A percentile compares a stretch with the other conserved stretches of the same genome.
Conservation (phyloP, 345 rosid genomes). For the Citrus sp. region DNA sequence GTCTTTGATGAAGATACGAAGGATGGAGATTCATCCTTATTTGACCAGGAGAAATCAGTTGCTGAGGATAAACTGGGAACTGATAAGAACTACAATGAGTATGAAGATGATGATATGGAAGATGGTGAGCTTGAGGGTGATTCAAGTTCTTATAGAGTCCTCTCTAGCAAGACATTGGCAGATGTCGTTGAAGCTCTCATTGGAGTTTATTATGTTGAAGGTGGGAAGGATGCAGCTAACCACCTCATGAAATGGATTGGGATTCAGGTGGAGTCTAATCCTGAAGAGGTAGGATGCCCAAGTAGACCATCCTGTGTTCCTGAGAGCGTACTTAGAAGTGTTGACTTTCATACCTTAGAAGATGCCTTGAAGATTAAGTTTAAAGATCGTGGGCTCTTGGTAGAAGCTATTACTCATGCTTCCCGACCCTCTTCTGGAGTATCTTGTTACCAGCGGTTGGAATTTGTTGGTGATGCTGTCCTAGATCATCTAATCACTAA, state of each 20-base stretch:
- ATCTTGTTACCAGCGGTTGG: conserved; percentile 91
- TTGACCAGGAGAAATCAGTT: conserved; percentile 51
- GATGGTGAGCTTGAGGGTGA: conserved; percentile 96
- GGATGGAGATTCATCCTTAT: conserved; percentile 73
- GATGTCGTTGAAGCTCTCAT: conserved; percentile 98
- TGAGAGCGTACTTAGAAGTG: conserved; percentile 70
- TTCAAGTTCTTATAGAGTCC: conserved; percentile 88
- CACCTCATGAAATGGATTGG: conserved; percentile 98
- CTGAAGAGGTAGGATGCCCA: conserved; percentile 43
- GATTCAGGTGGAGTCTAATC: conserved; percentile 75
- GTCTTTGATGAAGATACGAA: conserved; percentile 91
- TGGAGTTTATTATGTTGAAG: conserved; percentile 97
- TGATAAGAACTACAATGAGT: conserved; percentile 24
- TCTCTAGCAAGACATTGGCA: conserved; percentile 95
- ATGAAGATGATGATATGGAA: conserved; percentile 75
- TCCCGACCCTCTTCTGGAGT: conserved; percentile 95
- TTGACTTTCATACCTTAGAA: conserved; percentile 74
- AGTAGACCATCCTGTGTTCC: conserved; percentile 51
- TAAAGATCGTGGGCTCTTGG: conserved; percentile 53
- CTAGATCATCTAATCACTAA: conserved; percentile 90
- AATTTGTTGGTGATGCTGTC: conserved; percentile 98
- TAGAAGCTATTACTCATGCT: conserved; percentile 97
- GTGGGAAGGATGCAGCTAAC: conserved; percentile 80
- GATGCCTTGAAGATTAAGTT: conserved; percentile 63
- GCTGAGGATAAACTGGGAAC: conserved; percentile 29